Evolutionary conservation across 495 filamentous ascomycete species (phyloP).

Genomic region (Bacidia gigantensis): DNA sequence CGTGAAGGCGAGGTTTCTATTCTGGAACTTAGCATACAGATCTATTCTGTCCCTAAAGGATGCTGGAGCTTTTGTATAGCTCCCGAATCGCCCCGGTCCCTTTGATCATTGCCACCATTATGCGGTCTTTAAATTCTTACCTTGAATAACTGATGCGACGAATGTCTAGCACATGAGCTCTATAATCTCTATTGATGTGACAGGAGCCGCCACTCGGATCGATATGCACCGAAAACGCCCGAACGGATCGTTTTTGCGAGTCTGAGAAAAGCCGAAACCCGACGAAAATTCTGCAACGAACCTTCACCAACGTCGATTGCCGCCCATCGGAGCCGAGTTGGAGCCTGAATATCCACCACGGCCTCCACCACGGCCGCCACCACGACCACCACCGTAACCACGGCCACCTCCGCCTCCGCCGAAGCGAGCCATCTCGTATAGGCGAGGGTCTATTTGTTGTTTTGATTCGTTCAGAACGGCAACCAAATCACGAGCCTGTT

Average conservation of each 20-base stretch:
- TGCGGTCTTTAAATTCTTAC: background rate
- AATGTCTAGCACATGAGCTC: background rate
- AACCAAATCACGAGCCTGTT: constrained; percentile 91
- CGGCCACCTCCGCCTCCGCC: constrained; percentile 66
- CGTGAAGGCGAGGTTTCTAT: background rate
- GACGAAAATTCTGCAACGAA: background rate
- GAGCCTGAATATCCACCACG: constrained; percentile 49
- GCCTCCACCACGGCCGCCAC: constrained; percentile 51
- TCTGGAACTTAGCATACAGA: background rate
- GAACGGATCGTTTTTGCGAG: background rate
- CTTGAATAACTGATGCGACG: background rate
- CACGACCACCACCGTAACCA: constrained; percentile 42
- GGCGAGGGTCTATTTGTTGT: constrained; percentile 92
- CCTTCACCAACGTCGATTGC: constrained; percentile 47
- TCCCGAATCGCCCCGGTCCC: background rate
- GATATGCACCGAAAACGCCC: constrained; percentile 1
- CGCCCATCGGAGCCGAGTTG: constrained; percentile 49
- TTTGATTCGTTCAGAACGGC: constrained; percentile 88
- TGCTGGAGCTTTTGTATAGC: background rate
- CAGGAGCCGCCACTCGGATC: background rate
- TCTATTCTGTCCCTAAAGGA: background rate
- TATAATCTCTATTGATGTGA: background rate
- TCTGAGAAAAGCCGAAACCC: background rate
- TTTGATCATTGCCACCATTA: background rate
- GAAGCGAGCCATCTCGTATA: constrained; percentile 91